Evolutionary conservation across 2,329 filamentous ascomycete genomes (phyloP), one percentile per base, ranked within the genome.

Genomic region (Lecanicillium sp.): DNA sequence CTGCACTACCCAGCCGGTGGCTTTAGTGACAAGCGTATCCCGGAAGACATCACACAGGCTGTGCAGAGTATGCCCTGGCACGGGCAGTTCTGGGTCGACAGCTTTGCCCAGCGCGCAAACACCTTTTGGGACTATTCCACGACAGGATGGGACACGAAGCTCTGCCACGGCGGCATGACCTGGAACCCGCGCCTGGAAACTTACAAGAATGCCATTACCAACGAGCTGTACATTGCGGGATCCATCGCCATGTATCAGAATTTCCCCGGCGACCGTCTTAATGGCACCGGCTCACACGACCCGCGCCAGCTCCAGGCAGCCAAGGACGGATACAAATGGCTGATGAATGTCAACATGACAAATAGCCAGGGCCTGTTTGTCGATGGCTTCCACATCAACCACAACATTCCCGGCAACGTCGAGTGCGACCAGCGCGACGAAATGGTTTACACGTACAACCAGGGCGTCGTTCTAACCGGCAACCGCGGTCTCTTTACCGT

Each of bases 191-290:
- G 80, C 29, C 69, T 91, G 23, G 66, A 75, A 32, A 89, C 90
- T 0, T 97, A 96, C 71, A 97, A 96, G 62, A 97, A 97, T 60
- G 89, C 91, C 53, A 94, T 97, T 58, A 97, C 91, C 24, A 96
- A 96, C 60, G 82, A 96, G 62, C 77, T 96, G 1, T 96, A 79
- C 67, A 87, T 96, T 51, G 77, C 90, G 0, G 89, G 88, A 0
- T 93, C 87, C 19, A 78, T 91, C 29, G 79, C 77, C 45, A 96
- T 97, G 91, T 96, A 95, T 61, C 75, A 93, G 5, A 78, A 91
- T 60, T 94, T 90, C 55, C 88, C 90, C 0, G 87, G 89, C 1
- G 89, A 95, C 61, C 67, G 75, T 29, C 88, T 90, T 76, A 17
- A 83, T 83, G 0, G 87, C 87, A 0, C 93, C 86, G 64, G 53